Evolutionary conservation across 2,329 filamentous ascomycete genomes (phyloP), one percentile per base, ranked within the genome.

Genomic region (Elsinoe fawcettii): DNA sequence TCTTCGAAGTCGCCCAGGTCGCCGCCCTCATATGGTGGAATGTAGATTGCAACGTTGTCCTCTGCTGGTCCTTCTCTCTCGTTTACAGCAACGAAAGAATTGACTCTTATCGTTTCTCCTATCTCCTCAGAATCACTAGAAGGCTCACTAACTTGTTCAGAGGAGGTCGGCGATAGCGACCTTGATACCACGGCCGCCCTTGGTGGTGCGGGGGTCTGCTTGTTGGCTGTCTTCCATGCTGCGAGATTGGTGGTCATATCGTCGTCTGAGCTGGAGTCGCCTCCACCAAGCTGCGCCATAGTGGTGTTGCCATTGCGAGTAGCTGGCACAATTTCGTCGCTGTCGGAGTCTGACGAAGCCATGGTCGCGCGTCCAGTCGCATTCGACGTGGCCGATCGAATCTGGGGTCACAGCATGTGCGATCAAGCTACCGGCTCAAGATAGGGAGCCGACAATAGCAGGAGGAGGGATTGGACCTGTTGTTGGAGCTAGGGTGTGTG

Each of bases 1-100:
- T 69, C 67, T 30, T 64, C 60, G 20, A 62, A 65, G 2, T 64
- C 60, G 20, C 59, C 60, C 20, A 51, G 58, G 16, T 61, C 58
- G 11, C 59, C 60, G 18, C 11, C 49, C 44, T 57, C 32, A 6
- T 43, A 22, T 25, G 23, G 39, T 14, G 60, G 46, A 16, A 60
- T 58, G 3, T 56, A 32, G 12, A 61, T 56, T 22, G 43, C 41
- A 5, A 57, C 23, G 7, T 22, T 16, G 37, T 56, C 30, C 8
- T 39, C 5, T 11, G 3, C 30, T 5, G 16, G 8, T 14, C 34
- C 20, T 25, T 39, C 16, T 22, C 3, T 12, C 20, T 53, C 5
- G 49, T 53, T 53, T 27, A 39, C 20, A 3, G 49, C 16, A 5
- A 39, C 49, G 30, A 53, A 53, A 2, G 30, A 37, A n/a, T 18